Evolutionary conservation across 1,284 basidiomycete genomes (phyloP).

Genomic region (Golubevia pallescens): DNA sequence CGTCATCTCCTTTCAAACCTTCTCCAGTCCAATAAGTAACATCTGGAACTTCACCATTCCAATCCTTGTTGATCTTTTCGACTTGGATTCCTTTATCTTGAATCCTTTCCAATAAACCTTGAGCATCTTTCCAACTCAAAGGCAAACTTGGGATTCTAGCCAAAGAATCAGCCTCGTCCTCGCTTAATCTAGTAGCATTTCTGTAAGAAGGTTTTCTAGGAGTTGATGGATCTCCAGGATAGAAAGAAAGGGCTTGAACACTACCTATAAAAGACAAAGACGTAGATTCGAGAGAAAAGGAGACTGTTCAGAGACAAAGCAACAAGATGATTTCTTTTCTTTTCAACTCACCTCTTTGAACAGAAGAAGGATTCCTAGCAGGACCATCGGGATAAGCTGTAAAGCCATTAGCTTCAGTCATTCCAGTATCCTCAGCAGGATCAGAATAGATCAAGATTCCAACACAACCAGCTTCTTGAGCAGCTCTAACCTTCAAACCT

Average conservation of each 20-base stretch:
- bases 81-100: constrained; percentile 61
- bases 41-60: constrained; percentile 67
- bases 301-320: no score
- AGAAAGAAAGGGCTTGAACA: constrained; percentile 79
- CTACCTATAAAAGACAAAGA: no score
- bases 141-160: constrained; percentile 83
- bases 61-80: constrained; percentile 29
- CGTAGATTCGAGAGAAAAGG: no score
- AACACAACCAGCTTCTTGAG: constrained; percentile 78
- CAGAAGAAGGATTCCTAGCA: constrained; percentile 76
- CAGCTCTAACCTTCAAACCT: constrained; percentile 81
- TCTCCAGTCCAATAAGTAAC: constrained; percentile 69
- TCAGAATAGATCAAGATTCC: constrained; percentile 79
- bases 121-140: no score
- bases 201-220: constrained; percentile 86
- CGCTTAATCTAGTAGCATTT: constrained; percentile 73
- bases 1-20: constrained; percentile 32
- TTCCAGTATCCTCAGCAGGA: constrained; percentile 83
- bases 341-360: no score
- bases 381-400: constrained; percentile 79
- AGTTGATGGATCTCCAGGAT: constrained; percentile 83
- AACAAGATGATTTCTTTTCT: no score
- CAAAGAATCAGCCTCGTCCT: constrained; percentile 71
- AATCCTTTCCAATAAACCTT: constrained; percentile 20
- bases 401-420: constrained; percentile 74